Base-by-base conservation (phyloP, 1,139 yeast species). In the Meyerozyma guilliermondii region DNA sequence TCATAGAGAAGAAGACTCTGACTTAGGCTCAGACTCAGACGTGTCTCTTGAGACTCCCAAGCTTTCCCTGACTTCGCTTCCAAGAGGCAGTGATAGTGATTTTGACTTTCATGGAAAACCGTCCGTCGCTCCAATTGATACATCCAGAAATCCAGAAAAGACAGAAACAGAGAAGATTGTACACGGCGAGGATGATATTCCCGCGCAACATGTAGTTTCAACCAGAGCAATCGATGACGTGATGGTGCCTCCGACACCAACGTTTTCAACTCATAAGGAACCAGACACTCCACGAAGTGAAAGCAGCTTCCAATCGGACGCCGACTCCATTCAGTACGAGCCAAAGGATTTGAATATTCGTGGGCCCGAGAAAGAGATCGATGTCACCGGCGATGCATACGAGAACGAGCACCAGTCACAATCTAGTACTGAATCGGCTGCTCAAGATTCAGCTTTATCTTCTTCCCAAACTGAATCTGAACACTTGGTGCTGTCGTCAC, bases 251-350 rank as follows among this genome's bases (percentile, higher is more conserved):
- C 72, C 72, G 6, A 64, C 71, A 1, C 71, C 74, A 1, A 55
- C 54, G 2, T 57, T 49, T 38, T 48, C 22, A 20, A 20, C 42
- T 34, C 36, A 33, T 11, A 18, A 40, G n/a, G 39, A 44, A 6
- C 53, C 62, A 5, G 68, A 60, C 13, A 62, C 73, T 7, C 71
- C 71, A 3, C 44, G 46, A 22, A 63, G 68, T 1, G 72, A 68
- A 13, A 50, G 48, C 40, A 68, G 72, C 44, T 67, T 56, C 44
- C 58, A 53, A 35, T 66, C 72, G 0, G 74, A 68, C 43, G 60
- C 60, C 2, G 74, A 68, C 48, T 65, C 71, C 7, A 64, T 65
- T 24, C 73, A 68, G 43, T 39, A 55, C 36, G 75, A 69, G 46
- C 71, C 71, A 2, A 50, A 50, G 1, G 50, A 48, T 28, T 52